phyloP scores from a whole-genome alignment of 1,284 basidiomycete genomes.

The Marasmius sp. region DNA sequence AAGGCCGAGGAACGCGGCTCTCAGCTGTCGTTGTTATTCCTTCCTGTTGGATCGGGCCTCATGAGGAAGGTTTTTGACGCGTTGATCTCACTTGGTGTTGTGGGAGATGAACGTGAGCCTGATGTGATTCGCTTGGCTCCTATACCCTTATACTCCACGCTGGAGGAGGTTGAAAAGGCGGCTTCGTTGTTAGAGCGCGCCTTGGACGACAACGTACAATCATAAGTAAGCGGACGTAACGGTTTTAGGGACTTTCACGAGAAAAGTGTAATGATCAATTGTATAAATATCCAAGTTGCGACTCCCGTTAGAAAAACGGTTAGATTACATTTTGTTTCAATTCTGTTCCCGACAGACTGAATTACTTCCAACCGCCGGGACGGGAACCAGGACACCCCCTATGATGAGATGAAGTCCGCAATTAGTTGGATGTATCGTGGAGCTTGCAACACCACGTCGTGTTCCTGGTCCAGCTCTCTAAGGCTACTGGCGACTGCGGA shows the following conservation, averaged over 20 bases:
- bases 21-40: slow-evolving; percentile 83
- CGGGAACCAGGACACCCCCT: background rate
- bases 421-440: slow-evolving; percentile 50
- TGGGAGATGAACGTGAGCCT: slow-evolving; percentile 88
- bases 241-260: background rate
- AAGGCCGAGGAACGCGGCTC: slow-evolving; percentile 71
- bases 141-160: slow-evolving; percentile 81
- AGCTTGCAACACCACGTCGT: slow-evolving; percentile 53
- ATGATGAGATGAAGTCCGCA: slow-evolving; percentile 35
- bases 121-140: slow-evolving; percentile 90
- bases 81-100: slow-evolving; percentile 70
- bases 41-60: slow-evolving; percentile 57
- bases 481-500: slow-evolving; percentile 39
- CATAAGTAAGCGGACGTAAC: background rate
- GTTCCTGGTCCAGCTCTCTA: slow-evolving; percentile 48
- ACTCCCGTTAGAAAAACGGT: too few species aligned
- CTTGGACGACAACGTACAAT: slow-evolving; percentile 29
- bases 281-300: too few species aligned
- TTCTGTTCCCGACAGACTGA: background rate
- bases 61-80: slow-evolving; percentile 74
- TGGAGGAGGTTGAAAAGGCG: slow-evolving; percentile 73
- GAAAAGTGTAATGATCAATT: too few species aligned
- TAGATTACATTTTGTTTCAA: too few species aligned
- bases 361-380: background rate
- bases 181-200: slow-evolving; percentile 63